phyloP scores from a whole-genome alignment of 352 stramenopile genomes.

The Phytophthora tentaculata region DNA sequence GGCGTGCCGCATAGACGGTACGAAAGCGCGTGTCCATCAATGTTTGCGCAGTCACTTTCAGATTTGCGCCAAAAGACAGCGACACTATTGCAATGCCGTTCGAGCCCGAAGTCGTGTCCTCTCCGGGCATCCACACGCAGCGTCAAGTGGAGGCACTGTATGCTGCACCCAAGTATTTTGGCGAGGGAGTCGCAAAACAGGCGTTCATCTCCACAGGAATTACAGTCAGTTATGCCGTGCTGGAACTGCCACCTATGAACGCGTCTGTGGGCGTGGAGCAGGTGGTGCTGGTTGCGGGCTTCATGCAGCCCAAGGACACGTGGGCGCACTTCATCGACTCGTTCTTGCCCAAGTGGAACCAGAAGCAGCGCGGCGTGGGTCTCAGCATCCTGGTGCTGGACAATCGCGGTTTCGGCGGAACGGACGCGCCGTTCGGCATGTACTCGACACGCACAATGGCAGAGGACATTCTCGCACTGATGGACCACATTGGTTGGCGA shows the following conservation, averaged over 20 bases:
- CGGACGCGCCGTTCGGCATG: constrained; percentile 44
- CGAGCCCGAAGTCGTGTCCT: constrained; percentile 29
- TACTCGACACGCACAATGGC: constrained; percentile 70
- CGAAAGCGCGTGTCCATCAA: constrained; percentile 1
- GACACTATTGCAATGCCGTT: constrained; percentile 27
- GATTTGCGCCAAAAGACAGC: constrained; percentile 15
- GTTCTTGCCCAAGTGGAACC: constrained; percentile 49
- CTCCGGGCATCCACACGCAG: constrained; percentile 44
- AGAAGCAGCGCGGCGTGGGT: constrained; percentile 30
- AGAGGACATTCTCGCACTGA: constrained; percentile 54
- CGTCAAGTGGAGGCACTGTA: constrained; percentile 62
- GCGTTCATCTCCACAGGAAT: constrained; percentile 48
- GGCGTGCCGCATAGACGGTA: background rate
- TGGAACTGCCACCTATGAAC: constrained; percentile 34
- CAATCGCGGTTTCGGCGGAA: constrained; percentile 63
- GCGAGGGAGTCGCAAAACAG: constrained; percentile 20
- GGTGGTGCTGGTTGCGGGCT: constrained; percentile 62
- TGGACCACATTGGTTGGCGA: constrained; percentile 67
- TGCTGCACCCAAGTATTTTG: constrained; percentile 49
- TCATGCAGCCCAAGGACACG: constrained; percentile 61
- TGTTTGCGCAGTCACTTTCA: constrained; percentile 32
- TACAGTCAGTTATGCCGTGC: constrained; percentile 56
- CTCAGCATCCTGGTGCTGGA: constrained; percentile 62
- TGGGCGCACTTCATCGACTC: constrained; percentile 59
- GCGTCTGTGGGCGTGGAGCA: constrained; percentile 42